Percentiles rank a stretch among this genome's conserved stretches.
phyloP scores from a whole-genome alignment of 1,284 basidiomycete species.

The Termitomyces sp. region DNA sequence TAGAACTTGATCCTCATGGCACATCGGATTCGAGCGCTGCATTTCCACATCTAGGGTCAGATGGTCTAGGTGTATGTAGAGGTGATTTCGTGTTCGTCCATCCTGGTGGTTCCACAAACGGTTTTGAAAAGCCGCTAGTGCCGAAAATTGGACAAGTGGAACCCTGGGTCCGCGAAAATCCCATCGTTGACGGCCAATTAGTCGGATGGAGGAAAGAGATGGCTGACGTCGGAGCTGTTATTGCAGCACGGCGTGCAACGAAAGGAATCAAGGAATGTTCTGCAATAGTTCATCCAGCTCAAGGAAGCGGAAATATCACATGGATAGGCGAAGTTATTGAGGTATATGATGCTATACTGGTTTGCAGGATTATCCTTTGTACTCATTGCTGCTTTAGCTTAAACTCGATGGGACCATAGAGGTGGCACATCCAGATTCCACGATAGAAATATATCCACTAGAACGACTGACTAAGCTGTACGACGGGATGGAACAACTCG shows the following conservation, averaged over 20 bases:
- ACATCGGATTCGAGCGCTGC: slow-evolving; percentile 43
- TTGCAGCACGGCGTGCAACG: slow-evolving; percentile 46
- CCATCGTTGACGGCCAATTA: slow-evolving; percentile 46
- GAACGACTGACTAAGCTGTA: slow-evolving; percentile 66
- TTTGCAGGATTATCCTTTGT: background rate
- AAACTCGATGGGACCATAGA: slow-evolving; percentile 64
- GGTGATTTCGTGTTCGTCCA: slow-evolving; percentile 85
- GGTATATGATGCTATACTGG: slow-evolving; percentile 37
- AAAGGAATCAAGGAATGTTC: slow-evolving; percentile 34
- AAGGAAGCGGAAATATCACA: slow-evolving; percentile 40
- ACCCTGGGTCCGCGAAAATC: slow-evolving; percentile 64
- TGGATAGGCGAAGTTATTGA: slow-evolving; percentile 81
- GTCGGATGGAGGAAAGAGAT: slow-evolving; percentile 67
- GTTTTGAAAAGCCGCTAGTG: slow-evolving; percentile 57
- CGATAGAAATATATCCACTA: slow-evolving; percentile 47
- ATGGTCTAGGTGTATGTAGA: slow-evolving; percentile 74
- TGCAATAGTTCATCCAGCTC: slow-evolving; percentile 38
- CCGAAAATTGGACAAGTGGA: slow-evolving; percentile 79
- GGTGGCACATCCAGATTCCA: slow-evolving; percentile 56
- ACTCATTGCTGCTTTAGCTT: slow-evolving; percentile 40
- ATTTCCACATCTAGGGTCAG: slow-evolving; percentile 35
- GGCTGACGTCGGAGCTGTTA: slow-evolving; percentile 52
- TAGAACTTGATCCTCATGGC: slow-evolving; percentile 87
- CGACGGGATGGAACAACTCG: slow-evolving; percentile 72
- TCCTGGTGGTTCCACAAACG: slow-evolving; percentile 59